Conservation (phyloP, 306 rosid species). For the Pterocarpus macrocarpus region DNA sequence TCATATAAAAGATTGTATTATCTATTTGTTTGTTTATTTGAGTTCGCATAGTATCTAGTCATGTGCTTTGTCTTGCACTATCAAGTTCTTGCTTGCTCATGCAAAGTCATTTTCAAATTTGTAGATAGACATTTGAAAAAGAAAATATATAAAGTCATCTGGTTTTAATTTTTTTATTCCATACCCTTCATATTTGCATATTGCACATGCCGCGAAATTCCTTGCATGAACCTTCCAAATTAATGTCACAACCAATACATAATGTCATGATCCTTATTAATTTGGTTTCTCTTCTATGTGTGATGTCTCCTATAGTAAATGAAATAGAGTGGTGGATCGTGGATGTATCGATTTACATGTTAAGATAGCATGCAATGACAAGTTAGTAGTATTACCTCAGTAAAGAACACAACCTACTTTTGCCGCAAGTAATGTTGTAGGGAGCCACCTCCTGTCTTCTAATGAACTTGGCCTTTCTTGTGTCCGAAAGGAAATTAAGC, state of each 20-base stretch:
- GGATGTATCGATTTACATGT: not conserved
- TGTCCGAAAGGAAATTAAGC: not conserved
- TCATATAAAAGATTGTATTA: not conserved
- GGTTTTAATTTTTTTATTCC: not conserved
- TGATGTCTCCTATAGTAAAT: not conserved
- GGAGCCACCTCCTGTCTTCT: not conserved
- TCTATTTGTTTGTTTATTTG: not conserved
- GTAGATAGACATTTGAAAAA: not conserved
- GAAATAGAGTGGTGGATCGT: not conserved
- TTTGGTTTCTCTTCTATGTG: not conserved
- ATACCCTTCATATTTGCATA: conserved; percentile 1
- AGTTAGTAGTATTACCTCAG: not conserved
- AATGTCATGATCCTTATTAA: not conserved
- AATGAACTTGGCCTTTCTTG: conserved; percentile 8
- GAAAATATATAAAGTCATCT: not conserved
- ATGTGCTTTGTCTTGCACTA: conserved; percentile 39
- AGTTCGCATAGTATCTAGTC: conserved; percentile 31
- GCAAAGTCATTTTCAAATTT: conserved; percentile 27
- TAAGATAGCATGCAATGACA: not conserved
- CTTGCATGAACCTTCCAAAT: conserved; percentile 21
- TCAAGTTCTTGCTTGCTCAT: conserved; percentile 2
- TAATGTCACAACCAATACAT: not conserved
- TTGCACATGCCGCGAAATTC: conserved; percentile 21
- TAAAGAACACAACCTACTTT: conserved; percentile 11
- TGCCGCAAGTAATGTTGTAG: not conserved